Base-by-base conservation (phyloP, 2,329 filamentous ascomycete species). In the Ascochyta viciae-villosae region DNA sequence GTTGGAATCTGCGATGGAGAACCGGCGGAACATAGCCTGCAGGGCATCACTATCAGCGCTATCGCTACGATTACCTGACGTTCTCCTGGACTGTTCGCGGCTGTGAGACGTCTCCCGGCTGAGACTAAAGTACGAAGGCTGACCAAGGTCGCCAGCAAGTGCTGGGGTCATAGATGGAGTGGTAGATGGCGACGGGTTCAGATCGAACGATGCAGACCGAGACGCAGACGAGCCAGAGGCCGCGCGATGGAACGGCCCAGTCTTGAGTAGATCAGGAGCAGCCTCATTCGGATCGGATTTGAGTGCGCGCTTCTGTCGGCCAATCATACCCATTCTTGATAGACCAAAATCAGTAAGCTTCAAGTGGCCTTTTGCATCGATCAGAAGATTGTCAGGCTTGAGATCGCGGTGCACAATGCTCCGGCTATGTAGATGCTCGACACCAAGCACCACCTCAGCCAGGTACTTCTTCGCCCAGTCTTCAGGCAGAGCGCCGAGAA, bases 401-500 rank as follows among this genome's bases (percentile, higher is more conserved):
- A 99, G 78, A 72, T 99, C 95, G 68, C 95, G 90, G 77, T 99
- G 96, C 40, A 99, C 94, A 72, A 99, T 97, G 57, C 94, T 92
- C 56, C 94, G 87, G 72, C 89, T 91, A 77, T 99, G 95, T 42
- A 99, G 82, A 80, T 99, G 93, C 74, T 99, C 92, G 34, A 99
- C 92, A 16, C 96, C 95, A n/a, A 98, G 83, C 47, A 99, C 89
- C 40, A 99, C 94, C 78, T 99, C 95, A 3, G 91, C 95, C 35
- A 98, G 84, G 72, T 99, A 99, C 74, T 96, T 98, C 80, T 96
- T 96, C 3, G 91, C 92, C 96, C 96, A 99, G 65, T 98, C 94
- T 78, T 99, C 96, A 0, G 93, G 90, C 22, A 99, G 82, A 3
- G 91, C 92, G 27, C 93, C 93, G 1, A 99, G 83, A 24, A 96